These are phyloP conservation scores for Singerocomus inundabilis DNA, from an alignment of 1,284 basidiomycete species.

Conservation along the genomic window DNA sequence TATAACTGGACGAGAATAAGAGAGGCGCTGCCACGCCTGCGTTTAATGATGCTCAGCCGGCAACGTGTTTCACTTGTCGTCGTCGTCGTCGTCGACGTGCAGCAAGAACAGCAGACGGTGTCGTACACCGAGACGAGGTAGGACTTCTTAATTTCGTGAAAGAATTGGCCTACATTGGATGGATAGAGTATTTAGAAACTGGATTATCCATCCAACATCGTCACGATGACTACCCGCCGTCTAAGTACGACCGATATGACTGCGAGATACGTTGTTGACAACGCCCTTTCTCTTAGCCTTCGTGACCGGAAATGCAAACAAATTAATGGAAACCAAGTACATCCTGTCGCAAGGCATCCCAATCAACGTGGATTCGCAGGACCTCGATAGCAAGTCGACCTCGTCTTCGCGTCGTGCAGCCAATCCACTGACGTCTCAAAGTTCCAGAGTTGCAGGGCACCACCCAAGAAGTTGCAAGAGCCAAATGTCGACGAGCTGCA, in stretches of 20 bases:
- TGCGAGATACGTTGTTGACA: neutral
- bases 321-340: constrained; percentile 83
- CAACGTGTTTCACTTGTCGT: constrained; percentile 12
- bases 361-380: constrained; percentile 66
- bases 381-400: constrained; percentile 60
- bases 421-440: constrained; percentile 30
- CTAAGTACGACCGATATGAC: constrained; percentile 24
- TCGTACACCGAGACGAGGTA: constrained; percentile 2
- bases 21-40: neutral
- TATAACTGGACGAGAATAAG: neutral
- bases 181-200: neutral
- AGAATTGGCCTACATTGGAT: neutral
- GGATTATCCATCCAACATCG: neutral
- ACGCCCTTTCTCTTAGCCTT: constrained; percentile 58
- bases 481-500: constrained; percentile 86
- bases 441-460: constrained; percentile 95
- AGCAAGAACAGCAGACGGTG: constrained; percentile 2
- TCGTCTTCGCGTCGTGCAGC: constrained; percentile 6
- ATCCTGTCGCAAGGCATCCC: constrained; percentile 64
- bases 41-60: too few species aligned
- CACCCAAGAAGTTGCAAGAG: constrained; percentile 86
- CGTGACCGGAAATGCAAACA: constrained; percentile 94
- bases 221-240: constrained; percentile 21
- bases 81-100: constrained; percentile 21
- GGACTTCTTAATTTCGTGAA: neutral